Evolutionary conservation across 2,329 filamentous ascomycete genomes (phyloP), one percentile per base, ranked within the genome.

Genomic region (Botryotinia convoluta): DNA sequence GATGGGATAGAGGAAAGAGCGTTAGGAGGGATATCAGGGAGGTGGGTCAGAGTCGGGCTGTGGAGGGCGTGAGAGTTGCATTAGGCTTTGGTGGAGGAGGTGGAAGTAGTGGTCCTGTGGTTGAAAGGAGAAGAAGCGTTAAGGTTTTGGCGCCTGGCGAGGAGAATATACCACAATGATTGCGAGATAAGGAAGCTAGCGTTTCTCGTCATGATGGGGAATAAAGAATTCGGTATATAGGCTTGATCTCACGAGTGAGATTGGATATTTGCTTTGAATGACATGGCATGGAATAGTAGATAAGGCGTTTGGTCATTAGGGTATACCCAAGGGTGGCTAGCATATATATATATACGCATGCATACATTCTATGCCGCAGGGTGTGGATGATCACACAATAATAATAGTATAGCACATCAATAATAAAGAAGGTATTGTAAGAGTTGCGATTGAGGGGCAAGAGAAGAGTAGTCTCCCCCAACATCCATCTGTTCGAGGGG

Each of bases 51-150:
- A 90, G 88, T 78, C 83, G 85, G 67, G 89, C 89, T 1, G 89
- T 91, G 1, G 88, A 89, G 74, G 86, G 86, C 74, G 89, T 88
- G 8, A 82, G 89, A 2, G 89, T 89, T 76, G 82, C 86, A 3
- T 81, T 89, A 22, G 75, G 78, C 37, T 80, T 81, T 72, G 74
- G 54, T 18, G 74, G 69, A 5, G 69, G 69, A 22, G 32, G 69
- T 8, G 42, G 42, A 4, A 22, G 39, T 2, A 45, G 39, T 39
- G 60, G 80, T 2, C 79, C 79, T 1, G 86, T 87, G 64, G 81
- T 87, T 73, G 89, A 90, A 79, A 83, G 88, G 75, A 84, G 88
- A 79, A 90, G 90, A 84, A 90, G 88, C 75, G 89, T 91, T 77
- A 91, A 91, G 82, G 89, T 91, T 81, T 86, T 81, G 72, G 77